Base-by-base conservation (phyloP, 164 flowering plant species). In the Paratinospora sagittata region DNA sequence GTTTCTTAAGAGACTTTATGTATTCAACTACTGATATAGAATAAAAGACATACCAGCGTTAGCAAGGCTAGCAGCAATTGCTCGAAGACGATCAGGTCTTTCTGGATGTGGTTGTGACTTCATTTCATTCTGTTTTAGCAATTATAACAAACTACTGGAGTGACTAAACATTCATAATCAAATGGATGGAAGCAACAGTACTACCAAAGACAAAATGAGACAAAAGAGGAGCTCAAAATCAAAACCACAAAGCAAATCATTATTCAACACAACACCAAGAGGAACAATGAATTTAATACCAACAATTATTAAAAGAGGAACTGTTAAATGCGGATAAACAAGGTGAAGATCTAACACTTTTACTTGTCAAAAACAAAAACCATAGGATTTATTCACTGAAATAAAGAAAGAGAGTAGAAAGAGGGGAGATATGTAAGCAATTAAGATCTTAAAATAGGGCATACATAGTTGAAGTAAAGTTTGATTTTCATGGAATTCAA, bases 81-180 rank as follows among this genome's bases (percentile, higher is more conserved):
- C 97, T 76, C 91, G 97, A 70, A 95, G 89, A 66, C 99, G 99
- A 78, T 95, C 96, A 37, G 99, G 97, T 75, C 99, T 83, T 84
- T 92, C 99, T 30, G 99, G 99, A 77, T 95, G 99, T 62, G 93
- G 97, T 80, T 84, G 90, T 33, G 96, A 77, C 84, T 90, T 95
- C 87, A 83, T 81, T 77, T 81, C 88, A 79, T 87, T 92, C 99
- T 91, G 78, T 55, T 70, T 72, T 52, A 83, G 65, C 81, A 47
- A 64, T 27, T 73, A 76, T n/a, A 41, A 73, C 45, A 26, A 62
- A 34, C 5, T 19, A 10, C 19, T 27, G 41, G 27, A 65, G 27
- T 27, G 5, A 27, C 23, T 57, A 69, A n/a, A 12, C 6, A 23
- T 23, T 33, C 72, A 8, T 34, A 57, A 69, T 8, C 17, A 36